These are phyloP conservation scores for Elaphomyces granulatus DNA, from an alignment of 495 filamentous ascomycete genomes.

Conservation along the genomic window DNA sequence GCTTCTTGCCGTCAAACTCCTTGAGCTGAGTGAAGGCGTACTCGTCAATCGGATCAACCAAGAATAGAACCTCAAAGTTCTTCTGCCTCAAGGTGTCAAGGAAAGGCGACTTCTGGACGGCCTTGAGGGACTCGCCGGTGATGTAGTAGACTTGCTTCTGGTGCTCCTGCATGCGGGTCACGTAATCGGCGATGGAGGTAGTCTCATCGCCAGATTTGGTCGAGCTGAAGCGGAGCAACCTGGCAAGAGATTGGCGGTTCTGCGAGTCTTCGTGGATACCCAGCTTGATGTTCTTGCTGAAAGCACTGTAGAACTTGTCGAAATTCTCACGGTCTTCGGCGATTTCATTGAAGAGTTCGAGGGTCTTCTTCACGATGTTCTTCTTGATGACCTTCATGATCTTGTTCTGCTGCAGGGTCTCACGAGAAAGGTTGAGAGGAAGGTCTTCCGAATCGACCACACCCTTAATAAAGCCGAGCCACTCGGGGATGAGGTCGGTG, in stretches of 20 bases:
- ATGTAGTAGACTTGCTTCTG: conserved; percentile 99
- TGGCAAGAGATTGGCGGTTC: conserved; percentile 86
- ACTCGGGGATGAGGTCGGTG: conserved; percentile 97
- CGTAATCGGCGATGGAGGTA: conserved; percentile 90
- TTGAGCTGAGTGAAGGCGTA: conserved; percentile 99
- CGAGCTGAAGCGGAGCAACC: conserved; percentile 96
- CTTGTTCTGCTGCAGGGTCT: conserved; percentile 99
- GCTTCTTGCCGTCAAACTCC: conserved; percentile 99
- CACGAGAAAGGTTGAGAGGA: conserved; percentile 96
- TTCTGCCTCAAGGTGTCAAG: conserved; percentile 97
- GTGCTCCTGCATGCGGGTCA: conserved; percentile 98
- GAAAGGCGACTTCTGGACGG: conserved; percentile 96
- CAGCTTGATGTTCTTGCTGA: conserved; percentile 99
- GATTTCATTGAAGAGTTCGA: conserved; percentile 98
- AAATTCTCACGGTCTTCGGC: conserved; percentile 98
- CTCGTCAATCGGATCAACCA: conserved; percentile 98
- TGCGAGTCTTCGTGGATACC: conserved; percentile 99
- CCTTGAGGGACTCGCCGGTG: conserved; percentile 98
- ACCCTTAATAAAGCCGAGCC: conserved; percentile 98
- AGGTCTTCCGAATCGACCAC: conserved; percentile 99
- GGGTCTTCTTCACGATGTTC: conserved; percentile 99
- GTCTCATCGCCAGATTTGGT: conserved; percentile 95
- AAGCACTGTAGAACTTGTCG: conserved; percentile 99
- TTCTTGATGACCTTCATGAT: conserved; percentile 99
- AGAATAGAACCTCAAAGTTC: conserved; percentile 98